Conservation (phyloP, 163 green algal genomes). For the Chlamydomonas reinhardtii region DNA sequence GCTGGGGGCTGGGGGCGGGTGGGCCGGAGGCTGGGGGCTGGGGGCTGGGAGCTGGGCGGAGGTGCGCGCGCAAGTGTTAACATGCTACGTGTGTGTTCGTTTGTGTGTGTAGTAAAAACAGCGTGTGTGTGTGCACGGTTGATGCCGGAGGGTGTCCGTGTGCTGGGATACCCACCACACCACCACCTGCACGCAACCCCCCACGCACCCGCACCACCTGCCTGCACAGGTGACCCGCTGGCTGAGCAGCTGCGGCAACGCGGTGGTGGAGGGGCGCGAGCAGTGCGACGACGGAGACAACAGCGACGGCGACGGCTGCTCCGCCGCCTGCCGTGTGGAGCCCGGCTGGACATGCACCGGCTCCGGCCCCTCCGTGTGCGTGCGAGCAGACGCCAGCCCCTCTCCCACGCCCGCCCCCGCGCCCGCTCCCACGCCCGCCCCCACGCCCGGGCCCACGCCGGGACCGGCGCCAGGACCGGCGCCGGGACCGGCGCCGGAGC, state of each 20-base stretch:
- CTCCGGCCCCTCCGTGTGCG: not conserved
- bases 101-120: too few relatives aligned
- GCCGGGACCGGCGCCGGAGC: not conserved
- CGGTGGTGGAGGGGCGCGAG: constrained; percentile 84
- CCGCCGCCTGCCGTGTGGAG: constrained; percentile 70
- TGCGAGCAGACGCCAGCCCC: not conserved
- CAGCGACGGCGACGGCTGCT: constrained; percentile 77
- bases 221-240: constrained; percentile 73
- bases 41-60: too few relatives aligned
- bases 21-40: too few relatives aligned
- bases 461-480: not conserved
- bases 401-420: not conserved
- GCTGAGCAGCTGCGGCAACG: constrained; percentile 88
- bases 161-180: too few relatives aligned
- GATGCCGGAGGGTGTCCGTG: too few relatives aligned
- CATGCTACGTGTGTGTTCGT: too few relatives aligned
- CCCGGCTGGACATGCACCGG: constrained; percentile 60
- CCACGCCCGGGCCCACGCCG: not conserved
- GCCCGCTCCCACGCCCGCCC: not conserved
- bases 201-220: not conserved
- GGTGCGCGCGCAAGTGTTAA: too few relatives aligned
- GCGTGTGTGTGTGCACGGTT: too few relatives aligned
- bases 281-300: constrained; percentile 87
- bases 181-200: too few relatives aligned
- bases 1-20: not conserved